Evolutionary conservation across 306 rosid genomes (phyloP), one percentile per base, ranked within the genome.

Genomic region (Crotalaria pallida): DNA sequence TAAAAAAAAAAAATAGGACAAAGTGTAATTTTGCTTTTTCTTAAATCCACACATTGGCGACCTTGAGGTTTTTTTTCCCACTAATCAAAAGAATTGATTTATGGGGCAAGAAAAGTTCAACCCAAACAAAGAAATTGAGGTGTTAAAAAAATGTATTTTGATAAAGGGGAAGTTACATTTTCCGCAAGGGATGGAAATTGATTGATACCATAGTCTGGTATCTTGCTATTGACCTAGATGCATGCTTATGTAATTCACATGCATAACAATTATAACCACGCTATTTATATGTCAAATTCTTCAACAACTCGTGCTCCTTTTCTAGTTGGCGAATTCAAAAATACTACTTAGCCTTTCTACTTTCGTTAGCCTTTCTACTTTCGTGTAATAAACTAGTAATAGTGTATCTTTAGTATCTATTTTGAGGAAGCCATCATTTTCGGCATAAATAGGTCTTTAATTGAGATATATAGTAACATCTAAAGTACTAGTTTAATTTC

Each of bases 161-260:
- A 51, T 51, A 41, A 51, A 57, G 57, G 50, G 17, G 45, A 68
- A 65, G 81, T 75, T 79, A 66, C 73, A 78, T 56, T 78, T 74
- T 50, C 76, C 65, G 7, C 45, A 36, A 74, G 67, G 10, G 72
- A 61, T 43, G 44, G 58, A 73, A 29, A n/a, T 12, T 26, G 71
- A 72, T 60, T n/a, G 60, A 59, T 58, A 59, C 57, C 80, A 38
- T 58, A 58, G 22, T 24, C 60, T 58, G 79, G 26, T 49, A 59
- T 50, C 48, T 24, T 13, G 8, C 26, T 22, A 38, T 18, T 22
- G 58, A 58, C 67, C 55, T n/a, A 6, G 15, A 43, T 71, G 34
- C 49, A 70, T 48, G 62, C 67, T 65, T 65, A 26, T 78, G 74
- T 56, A 72, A 64, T 56, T 45, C 34, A 65, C 67, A 44, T 63